Evolutionary conservation across 257 asterid species (phyloP).

Genomic region (Ajuga chamaepitys): DNA sequence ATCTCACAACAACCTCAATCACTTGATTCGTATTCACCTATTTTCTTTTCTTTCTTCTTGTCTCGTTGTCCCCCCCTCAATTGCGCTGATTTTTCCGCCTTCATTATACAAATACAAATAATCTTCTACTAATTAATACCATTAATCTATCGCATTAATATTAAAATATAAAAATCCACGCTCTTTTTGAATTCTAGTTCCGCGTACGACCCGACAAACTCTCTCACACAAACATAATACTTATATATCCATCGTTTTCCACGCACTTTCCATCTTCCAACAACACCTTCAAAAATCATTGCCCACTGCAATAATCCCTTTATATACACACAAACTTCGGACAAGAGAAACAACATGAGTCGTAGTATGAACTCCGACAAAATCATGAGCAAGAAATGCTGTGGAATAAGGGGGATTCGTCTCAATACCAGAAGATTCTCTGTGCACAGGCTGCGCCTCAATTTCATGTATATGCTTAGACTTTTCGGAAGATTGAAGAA

Average conservation of each 20-base stretch:
- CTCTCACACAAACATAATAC: no score
- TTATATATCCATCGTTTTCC: constrained; percentile 24
- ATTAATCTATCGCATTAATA: no score
- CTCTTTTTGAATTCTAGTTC: neutral
- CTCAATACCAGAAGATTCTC: constrained; percentile 23
- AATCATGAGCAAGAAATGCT: constrained; percentile 12
- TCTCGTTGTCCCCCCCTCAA: constrained; percentile 23
- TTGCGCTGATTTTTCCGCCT: constrained; percentile 13
- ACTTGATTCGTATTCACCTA: constrained; percentile 9
- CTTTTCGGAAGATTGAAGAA: constrained; percentile 19
- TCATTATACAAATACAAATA: neutral
- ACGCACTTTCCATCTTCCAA: constrained; percentile 21
- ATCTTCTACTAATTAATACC: no score
- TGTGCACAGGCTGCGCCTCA: constrained; percentile 22
- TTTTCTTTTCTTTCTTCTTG: neutral
- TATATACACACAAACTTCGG: neutral
- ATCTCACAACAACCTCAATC: constrained; percentile 22
- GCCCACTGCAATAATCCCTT: neutral
- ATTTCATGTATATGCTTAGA: constrained; percentile 11
- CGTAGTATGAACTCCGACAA: neutral
- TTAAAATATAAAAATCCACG: neutral
- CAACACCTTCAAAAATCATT: constrained; percentile 7
- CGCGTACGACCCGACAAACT: constrained; percentile 27
- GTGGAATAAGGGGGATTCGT: constrained; percentile 25
- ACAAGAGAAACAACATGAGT: constrained; percentile 3